Conservation (phyloP, 2,329 filamentous ascomycete species). For the Atkinsonella hypoxylon region DNA sequence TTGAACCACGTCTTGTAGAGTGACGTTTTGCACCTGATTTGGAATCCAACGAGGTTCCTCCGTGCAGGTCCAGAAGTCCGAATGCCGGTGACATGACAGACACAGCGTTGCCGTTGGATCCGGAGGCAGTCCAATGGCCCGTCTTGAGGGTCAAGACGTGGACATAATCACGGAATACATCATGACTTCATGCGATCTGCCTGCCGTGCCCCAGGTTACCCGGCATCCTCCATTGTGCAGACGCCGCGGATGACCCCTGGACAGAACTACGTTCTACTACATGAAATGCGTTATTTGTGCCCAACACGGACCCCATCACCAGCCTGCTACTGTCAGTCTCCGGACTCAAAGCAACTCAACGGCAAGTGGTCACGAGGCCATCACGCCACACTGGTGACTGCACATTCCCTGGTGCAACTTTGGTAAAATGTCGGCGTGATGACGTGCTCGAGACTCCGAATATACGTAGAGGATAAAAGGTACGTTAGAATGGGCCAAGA, state of each 20-base stretch:
- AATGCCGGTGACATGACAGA: not conserved
- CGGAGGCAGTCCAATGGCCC: not conserved
- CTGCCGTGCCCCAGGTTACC: too few species aligned
- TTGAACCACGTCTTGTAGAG: not conserved
- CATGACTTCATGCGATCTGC: not conserved
- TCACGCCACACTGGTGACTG: not conserved
- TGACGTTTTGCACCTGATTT: not conserved
- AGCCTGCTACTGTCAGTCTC: not conserved
- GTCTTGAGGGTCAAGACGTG: not conserved
- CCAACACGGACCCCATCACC: too few species aligned
- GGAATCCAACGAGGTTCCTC: not conserved
- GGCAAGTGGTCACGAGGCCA: not conserved
- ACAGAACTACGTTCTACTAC: too few species aligned
- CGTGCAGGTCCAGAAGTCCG: not conserved
- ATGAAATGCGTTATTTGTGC: too few species aligned
- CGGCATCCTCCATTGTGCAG: not conserved
- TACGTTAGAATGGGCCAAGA: too few species aligned
- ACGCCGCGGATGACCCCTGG: too few species aligned
- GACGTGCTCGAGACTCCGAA: too few species aligned
- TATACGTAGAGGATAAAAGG: too few species aligned
- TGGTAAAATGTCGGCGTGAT: too few species aligned
- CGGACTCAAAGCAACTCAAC: not conserved
- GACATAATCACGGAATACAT: not conserved
- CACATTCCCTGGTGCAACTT: not conserved
- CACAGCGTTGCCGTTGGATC: slow-evolving; percentile 2